phyloP scores from a whole-genome alignment of 192 early-diverging fungal species.

The Phycomyces blakesleeanus region DNA sequence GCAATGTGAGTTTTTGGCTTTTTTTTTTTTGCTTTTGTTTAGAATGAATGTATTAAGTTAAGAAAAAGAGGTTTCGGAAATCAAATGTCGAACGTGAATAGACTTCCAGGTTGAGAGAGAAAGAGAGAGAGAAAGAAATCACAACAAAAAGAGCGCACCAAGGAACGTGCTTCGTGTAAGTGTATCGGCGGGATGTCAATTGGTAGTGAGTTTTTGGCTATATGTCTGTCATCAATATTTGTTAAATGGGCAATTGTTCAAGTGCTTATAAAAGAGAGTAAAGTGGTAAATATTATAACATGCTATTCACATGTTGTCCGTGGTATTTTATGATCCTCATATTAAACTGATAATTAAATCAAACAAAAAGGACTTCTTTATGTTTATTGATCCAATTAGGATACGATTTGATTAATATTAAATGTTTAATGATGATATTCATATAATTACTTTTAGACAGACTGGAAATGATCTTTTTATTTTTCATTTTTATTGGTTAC shows the following conservation, averaged over 20 bases:
- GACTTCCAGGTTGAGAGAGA: no score
- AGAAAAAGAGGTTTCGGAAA: not conserved
- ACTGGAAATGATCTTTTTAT: no score
- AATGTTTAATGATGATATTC: no score
- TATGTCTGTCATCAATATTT: not conserved
- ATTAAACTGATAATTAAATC: no score
- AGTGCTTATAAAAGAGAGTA: not conserved
- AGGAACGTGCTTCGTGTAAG: not conserved
- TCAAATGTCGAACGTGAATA: not conserved
- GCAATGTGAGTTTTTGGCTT: not conserved
- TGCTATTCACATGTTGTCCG: no score
- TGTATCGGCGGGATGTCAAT: not conserved
- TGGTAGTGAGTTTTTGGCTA: not conserved
- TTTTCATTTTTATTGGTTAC: no score
- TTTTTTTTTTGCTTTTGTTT: not conserved
- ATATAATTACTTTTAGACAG: no score
- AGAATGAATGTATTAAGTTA: not conserved
- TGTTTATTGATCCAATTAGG: no score
- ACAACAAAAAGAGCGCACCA: not conserved
- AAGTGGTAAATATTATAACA: not conserved
- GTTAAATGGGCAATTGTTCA: not conserved
- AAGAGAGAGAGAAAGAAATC: not conserved
- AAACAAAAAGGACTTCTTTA: no score
- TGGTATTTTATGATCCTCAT: no score
- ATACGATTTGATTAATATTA: no score